Base-by-base conservation (phyloP, 2,329 filamentous ascomycete genomes). In the Pseudogymnoascus sp. region DNA sequence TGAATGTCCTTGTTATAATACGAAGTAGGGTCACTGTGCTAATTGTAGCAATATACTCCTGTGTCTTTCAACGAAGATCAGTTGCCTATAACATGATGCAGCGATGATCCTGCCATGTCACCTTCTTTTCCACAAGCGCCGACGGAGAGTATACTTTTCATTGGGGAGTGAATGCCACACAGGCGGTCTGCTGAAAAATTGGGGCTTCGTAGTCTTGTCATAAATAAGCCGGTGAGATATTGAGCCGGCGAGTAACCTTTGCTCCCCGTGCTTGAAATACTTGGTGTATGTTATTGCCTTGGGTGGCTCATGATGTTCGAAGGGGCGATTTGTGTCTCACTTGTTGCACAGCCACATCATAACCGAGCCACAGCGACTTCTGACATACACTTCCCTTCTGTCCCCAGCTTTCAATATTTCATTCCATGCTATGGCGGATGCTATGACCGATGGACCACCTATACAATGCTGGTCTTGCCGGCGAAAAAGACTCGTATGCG, bases 381-480 rank as follows among this genome's bases (percentile, higher is more conserved):
- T 18, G 47, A 33, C 43, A 16, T 50, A 4, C 7, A 16, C 14
- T 25, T 50, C 16, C 43, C 43, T 16, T 11, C 43, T 11, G 3
- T 16, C 41, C 11, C 14, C 41, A 47, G 14, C 41, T 11, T 12
- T 18, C 25, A 18, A 54, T 33, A 4, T 54, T 33, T n/a, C 8
- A 54, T 4, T 54, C n/a, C n/a, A 5, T 54, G n/a, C 9, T 33
- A 54, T 54, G 47, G 47, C 47, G 28, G 4, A 33, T 54, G 47
- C 25, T 54, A 54, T 54, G 47, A 54, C n/a, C n/a, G 25, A 54
- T 33, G 47, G 47, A 33, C 25, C 28, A 54, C 25, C 47, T 5
- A 54, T 54, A 33, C 47, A 54, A 33, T 54, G 47, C 47, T 33
- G 47, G 47, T 5, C 47, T 18, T 54, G 47, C 47, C 47, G 47